Evolutionary conservation across 805 yeast species (phyloP), one percentile per base, ranked within the genome.

Genomic region (Blastobotrys robertii): DNA sequence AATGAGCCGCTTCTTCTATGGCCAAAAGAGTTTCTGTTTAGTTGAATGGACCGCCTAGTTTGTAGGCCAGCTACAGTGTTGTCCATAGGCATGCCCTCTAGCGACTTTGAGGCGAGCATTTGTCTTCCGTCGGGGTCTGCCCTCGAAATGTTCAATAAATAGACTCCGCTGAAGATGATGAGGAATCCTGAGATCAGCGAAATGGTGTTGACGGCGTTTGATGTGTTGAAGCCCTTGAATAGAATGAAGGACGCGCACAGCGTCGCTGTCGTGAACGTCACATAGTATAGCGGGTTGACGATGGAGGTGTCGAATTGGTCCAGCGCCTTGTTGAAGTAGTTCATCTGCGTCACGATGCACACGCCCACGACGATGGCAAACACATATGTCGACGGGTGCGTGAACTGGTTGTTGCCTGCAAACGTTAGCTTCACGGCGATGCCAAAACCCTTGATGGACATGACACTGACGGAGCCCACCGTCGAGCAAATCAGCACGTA

Each of bases 241-340:
- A 86, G 67, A 48, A 87, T 80, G 60, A 87, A 87, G 30, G 94
- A 84, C 1, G 96, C 95, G 43, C 75, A 70, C 54, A 86, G 70
- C 0, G 95, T 87, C 40, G 83, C 84, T 0, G 95, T 85, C 32
- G 96, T 86, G 66, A 86, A 87, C 1, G 94, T 79, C 43, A 86
- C 96, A 57, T 87, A 86, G 66, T 86, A 86, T 47, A 86, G 68
- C 29, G 95, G 95, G 62, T 86, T 86, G 44, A 86, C 95, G 52
- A 86, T 84, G 0, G 94, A 83, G 4, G 95, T 86, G 60, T 87
- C 95, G 55, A 86, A 86, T 62, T 84, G 95, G 54, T 88, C 95
- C 57, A 86, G 70, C 0, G 95, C 95, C 67, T 84, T 87, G 71
- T 86, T 86, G 70, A 86, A 84, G 60, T 84, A 86, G 67, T 84